A percentile compares a stretch with the other conserved stretches of the same genome.
Evolutionary conservation across 1,284 basidiomycete species (phyloP).

Genomic region (Tausonia pullulans): DNA sequence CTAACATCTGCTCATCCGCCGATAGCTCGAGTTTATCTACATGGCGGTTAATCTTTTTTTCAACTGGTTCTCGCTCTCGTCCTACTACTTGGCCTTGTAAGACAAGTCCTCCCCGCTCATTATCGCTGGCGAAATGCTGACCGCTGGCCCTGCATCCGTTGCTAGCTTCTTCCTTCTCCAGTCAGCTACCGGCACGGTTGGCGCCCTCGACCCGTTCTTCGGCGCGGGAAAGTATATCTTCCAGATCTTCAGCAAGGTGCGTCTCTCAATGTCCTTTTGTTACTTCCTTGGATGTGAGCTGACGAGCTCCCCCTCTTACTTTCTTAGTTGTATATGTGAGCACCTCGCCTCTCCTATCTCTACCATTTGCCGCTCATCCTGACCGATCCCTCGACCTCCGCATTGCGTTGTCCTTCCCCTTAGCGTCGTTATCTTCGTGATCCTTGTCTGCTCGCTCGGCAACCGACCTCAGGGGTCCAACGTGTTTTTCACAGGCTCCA

Average conservation of each 20-base stretch:
- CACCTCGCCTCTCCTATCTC: constrained; percentile 46
- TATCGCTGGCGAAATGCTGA: constrained; percentile 16
- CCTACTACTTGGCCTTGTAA: constrained; percentile 30
- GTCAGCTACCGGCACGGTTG: constrained; percentile 51
- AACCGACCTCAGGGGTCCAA: constrained; percentile 81
- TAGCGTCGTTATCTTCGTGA: constrained; percentile 49
- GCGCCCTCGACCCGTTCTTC: constrained; percentile 55
- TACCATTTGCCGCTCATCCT: constrained; percentile 12
- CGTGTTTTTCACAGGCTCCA: constrained; percentile 61
- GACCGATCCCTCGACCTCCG: not conserved
- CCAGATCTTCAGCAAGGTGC: constrained; percentile 63
- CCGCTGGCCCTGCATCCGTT: constrained; percentile 2
- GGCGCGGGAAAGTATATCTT: constrained; percentile 66
- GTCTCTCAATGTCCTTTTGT: not conserved
- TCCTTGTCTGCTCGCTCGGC: constrained; percentile 68
- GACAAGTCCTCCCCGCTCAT: not conserved
- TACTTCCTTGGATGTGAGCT: no score
- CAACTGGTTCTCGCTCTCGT: constrained; percentile 39
- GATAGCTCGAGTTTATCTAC: constrained; percentile 60
- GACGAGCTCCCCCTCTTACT: no score
- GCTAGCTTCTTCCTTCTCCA: constrained; percentile 51
- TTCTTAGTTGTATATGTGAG: no score
- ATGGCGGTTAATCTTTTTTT: constrained; percentile 51
- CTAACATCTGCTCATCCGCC: no score
- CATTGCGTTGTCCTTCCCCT: not conserved